These are phyloP conservation scores for Laburnicola sp. DNA, from an alignment of 2,329 filamentous ascomycete species.

Conservation along the genomic window DNA sequence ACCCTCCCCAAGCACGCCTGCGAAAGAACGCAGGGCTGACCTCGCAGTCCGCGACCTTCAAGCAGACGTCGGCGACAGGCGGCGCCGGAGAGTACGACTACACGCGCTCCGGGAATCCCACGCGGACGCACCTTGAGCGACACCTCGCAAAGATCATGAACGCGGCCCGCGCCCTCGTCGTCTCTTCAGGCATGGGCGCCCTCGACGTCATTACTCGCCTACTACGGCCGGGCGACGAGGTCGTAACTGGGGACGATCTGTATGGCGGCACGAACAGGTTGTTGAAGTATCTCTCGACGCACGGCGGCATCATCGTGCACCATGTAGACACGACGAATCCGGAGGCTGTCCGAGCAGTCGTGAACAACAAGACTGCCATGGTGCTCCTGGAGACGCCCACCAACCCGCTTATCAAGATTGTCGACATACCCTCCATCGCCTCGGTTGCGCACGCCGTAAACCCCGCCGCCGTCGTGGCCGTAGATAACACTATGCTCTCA, in stretches of 20 bases:
- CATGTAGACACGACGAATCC: slow-evolving; percentile 91
- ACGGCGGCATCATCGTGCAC: slow-evolving; percentile 90
- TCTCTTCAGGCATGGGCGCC: slow-evolving; percentile 96
- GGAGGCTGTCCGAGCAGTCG: slow-evolving; percentile 67
- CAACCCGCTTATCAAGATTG: slow-evolving; percentile 97
- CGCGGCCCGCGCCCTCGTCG: slow-evolving; percentile 84
- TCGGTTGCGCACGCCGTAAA: slow-evolving; percentile 75
- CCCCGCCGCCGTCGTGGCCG: slow-evolving; percentile 77
- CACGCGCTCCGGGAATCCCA: slow-evolving; percentile 95
- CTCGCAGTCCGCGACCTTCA: slow-evolving; percentile 87
- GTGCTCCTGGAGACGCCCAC: slow-evolving; percentile 95
- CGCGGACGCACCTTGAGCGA: slow-evolving; percentile 90
- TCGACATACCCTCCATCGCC: slow-evolving; percentile 83
- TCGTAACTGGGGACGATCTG: slow-evolving; percentile 93
- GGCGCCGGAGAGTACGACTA: slow-evolving; percentile 94
- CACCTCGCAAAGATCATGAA: slow-evolving; percentile 99
- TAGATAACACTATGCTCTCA: slow-evolving; percentile 99
- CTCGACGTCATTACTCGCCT: slow-evolving; percentile 94
- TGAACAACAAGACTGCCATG: slow-evolving; percentile 86
- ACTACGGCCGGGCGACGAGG: slow-evolving; percentile 89
- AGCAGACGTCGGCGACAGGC: slow-evolving; percentile 78
- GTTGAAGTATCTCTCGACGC: slow-evolving; percentile 85
- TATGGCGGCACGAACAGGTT: slow-evolving; percentile 95
- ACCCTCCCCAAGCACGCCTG: slow-evolving; percentile 1
- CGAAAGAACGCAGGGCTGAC: slow-evolving; percentile 16